Evolutionary conservation across 768 basidiomycete genomes (phyloP).

Genomic region (Sistotremastrum niveocremeum): DNA sequence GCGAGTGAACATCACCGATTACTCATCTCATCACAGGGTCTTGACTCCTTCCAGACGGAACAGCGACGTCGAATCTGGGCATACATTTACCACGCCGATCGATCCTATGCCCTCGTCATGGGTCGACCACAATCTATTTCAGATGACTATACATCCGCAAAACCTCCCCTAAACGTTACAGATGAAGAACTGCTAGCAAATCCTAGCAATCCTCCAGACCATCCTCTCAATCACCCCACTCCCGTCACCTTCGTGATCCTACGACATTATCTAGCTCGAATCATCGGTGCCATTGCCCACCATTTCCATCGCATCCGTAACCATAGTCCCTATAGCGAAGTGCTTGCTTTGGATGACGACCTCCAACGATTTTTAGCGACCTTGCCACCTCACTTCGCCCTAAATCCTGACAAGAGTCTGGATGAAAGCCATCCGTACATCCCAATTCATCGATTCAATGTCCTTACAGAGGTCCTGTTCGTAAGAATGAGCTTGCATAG

Average conservation of each 20-base stretch:
- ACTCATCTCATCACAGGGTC: slow-evolving; percentile 28
- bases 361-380: slow-evolving; percentile 59
- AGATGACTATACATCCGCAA: slow-evolving; percentile 77
- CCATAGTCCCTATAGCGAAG: slow-evolving; percentile 72
- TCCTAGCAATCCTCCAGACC: slow-evolving; percentile 30
- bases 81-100: slow-evolving; percentile 87
- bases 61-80: slow-evolving; percentile 88
- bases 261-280: slow-evolving; percentile 64
- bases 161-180: slow-evolving; percentile 59
- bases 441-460: slow-evolving; percentile 74
- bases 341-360: slow-evolving; percentile 71
- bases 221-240: slow-evolving; percentile 59
- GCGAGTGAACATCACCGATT: not conserved
- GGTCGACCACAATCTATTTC: slow-evolving; percentile 85
- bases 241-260: slow-evolving; percentile 81
- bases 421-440: slow-evolving; percentile 55
- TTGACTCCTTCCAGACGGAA: slow-evolving; percentile 68
- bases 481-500: slow-evolving; percentile 75
- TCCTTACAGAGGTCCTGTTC: slow-evolving; percentile 82
- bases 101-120: slow-evolving; percentile 82
- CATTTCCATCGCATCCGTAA: slow-evolving; percentile 82
- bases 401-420: slow-evolving; percentile 63
- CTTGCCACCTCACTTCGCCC: slow-evolving; percentile 67
- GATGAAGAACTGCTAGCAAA: slow-evolving; percentile 31
- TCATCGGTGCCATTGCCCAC: slow-evolving; percentile 84